A percentile compares a stretch with the other conserved stretches of the same genome.
Evolutionary conservation across 192 early-diverging fungal species (phyloP).

Genomic region (Rhizophlyctis rosea): DNA sequence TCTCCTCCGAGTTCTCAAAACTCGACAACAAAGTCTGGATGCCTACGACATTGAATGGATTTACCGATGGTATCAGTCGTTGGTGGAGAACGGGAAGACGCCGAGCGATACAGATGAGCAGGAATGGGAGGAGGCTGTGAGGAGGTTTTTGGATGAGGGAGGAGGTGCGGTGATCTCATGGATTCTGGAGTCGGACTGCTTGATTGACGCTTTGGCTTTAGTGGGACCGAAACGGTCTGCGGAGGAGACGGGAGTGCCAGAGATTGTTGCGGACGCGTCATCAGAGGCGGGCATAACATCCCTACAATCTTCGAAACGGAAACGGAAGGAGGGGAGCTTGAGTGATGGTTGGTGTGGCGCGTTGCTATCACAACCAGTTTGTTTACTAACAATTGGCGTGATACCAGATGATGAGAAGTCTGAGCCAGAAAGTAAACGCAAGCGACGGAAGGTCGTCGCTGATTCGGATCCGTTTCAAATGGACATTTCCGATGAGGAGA

Average conservation of each 20-base stretch:
- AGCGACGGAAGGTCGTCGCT: background rate
- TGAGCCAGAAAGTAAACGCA: background rate
- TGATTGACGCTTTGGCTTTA: too few relatives aligned
- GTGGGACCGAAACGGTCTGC: too few relatives aligned
- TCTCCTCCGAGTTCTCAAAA: slow-evolving; percentile 5
- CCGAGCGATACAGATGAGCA: slow-evolving; percentile 2
- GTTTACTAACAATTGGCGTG: too few relatives aligned
- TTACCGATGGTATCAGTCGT: slow-evolving; percentile 5
- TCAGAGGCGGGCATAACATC: too few relatives aligned
- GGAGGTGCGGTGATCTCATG: background rate
- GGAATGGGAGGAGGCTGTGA: slow-evolving; percentile 19
- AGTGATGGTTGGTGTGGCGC: too few relatives aligned
- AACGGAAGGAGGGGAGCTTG: too few relatives aligned
- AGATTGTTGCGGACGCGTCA: background rate
- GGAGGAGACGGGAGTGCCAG: background rate
- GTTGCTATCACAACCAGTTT: too few relatives aligned
- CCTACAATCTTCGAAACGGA: too few relatives aligned
- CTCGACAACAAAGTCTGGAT: slow-evolving; percentile 29
- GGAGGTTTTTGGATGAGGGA: background rate
- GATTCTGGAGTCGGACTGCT: too few relatives aligned
- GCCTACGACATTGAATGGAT: slow-evolving; percentile 25
- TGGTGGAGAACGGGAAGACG: slow-evolving; percentile 1
- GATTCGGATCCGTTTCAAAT: background rate
- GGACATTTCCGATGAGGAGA: background rate
- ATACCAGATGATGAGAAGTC: too few relatives aligned